Percentiles rank a stretch among this genome's conserved stretches.
phyloP scores from a whole-genome alignment of 2,329 filamentous ascomycete species.

The Cryphonectria radicalis region DNA sequence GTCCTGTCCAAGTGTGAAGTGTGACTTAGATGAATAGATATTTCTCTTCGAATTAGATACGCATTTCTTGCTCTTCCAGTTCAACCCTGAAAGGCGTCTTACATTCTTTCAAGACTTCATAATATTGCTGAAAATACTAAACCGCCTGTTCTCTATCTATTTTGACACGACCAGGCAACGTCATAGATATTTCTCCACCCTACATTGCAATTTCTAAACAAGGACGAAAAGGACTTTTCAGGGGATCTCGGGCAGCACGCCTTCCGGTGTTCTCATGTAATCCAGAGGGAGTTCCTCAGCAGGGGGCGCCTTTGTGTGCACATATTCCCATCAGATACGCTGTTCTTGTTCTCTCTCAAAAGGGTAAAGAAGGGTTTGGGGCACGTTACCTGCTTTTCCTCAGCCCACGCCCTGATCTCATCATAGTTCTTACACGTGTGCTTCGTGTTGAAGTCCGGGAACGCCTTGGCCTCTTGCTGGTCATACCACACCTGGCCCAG shows the following conservation, averaged over 20 bases:
- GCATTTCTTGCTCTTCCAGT: too few relatives aligned
- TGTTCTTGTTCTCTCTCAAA: background rate
- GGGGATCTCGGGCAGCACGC: background rate
- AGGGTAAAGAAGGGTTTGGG: background rate
- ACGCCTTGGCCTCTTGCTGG: slow-evolving; percentile 48
- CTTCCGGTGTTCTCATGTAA: slow-evolving; percentile 16
- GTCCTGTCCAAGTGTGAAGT: too few relatives aligned
- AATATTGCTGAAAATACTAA: too few relatives aligned
- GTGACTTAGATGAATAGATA: too few relatives aligned
- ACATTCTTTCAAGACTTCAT: too few relatives aligned
- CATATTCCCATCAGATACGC: background rate
- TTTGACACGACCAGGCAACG: too few relatives aligned
- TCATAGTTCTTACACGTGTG: slow-evolving; percentile 54
- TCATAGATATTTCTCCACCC: too few relatives aligned
- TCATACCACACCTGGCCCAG: slow-evolving; percentile 66
- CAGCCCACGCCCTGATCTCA: slow-evolving; percentile 51
- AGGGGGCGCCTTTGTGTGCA: background rate
- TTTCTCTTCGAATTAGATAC: too few relatives aligned
- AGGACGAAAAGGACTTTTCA: background rate
- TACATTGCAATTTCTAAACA: too few relatives aligned
- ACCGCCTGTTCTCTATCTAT: too few relatives aligned
- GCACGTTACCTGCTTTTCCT: slow-evolving; percentile 51
- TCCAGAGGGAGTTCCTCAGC: slow-evolving; percentile 11
- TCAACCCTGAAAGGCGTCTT: too few relatives aligned
- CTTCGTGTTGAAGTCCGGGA: slow-evolving; percentile 65